phyloP scores from a whole-genome alignment of 1,139 yeast species.

The Scheffersomyces lignicola region DNA sequence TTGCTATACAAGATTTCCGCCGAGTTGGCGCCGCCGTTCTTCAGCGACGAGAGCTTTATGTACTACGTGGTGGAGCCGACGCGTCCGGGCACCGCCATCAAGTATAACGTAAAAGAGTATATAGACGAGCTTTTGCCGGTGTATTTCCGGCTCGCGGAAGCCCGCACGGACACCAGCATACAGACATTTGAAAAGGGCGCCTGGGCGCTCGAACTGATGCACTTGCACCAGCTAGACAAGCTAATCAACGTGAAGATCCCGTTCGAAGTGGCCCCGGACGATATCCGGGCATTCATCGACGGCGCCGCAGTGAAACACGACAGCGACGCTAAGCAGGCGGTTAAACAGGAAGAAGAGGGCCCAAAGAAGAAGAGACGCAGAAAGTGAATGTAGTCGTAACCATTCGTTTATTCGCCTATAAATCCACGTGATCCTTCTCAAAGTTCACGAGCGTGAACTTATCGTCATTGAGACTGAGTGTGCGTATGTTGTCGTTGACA shows the following conservation, averaged over 20 bases:
- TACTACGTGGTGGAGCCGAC: conserved; percentile 32
- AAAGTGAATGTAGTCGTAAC: conserved; percentile 7
- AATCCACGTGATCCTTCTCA: conserved; percentile 37
- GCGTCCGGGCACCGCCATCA: conserved; percentile 34
- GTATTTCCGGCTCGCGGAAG: conserved; percentile 16
- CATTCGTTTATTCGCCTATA: conserved; percentile 13
- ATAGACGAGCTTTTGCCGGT: conserved; percentile 32
- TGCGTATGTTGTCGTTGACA: conserved; percentile 32
- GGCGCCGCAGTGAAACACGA: no score
- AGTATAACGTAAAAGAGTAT: conserved; percentile 46
- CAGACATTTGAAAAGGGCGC: conserved; percentile 33
- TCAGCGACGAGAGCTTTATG: conserved; percentile 48
- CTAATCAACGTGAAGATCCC: conserved; percentile 25
- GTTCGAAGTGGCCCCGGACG: conserved; percentile 16
- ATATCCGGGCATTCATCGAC: conserved; percentile 6
- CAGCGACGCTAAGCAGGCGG: no score
- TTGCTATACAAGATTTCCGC: conserved; percentile 22
- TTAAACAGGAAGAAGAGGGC: conserved; percentile 5
- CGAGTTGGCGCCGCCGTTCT: conserved; percentile 42
- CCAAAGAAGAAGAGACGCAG: conserved; percentile 9
- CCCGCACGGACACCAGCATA: conserved; percentile 14
- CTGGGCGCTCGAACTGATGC: conserved; percentile 38
- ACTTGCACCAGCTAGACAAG: conserved; percentile 22
- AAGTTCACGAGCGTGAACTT: conserved; percentile 40
- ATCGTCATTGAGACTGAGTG: conserved; percentile 35